phyloP scores from a whole-genome alignment of 345 rosid genomes.

The Eucalyptus sp. region DNA sequence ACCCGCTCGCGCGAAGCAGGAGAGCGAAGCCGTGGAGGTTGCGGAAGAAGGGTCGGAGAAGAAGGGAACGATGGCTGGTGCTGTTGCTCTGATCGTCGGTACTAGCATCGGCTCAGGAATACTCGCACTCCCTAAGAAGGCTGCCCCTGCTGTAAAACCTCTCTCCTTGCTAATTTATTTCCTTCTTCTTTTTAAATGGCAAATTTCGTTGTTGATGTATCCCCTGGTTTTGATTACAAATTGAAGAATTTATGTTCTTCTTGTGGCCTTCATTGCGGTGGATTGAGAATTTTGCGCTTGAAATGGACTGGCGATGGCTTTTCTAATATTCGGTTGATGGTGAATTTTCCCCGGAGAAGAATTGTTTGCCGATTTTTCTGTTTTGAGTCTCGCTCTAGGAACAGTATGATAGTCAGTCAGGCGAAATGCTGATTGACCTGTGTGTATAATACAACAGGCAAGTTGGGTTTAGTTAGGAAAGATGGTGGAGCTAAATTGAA shows the following conservation, averaged over 20 bases:
- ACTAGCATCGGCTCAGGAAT: slow-evolving; percentile 61
- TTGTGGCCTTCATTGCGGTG: neutral
- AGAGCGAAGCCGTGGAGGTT: neutral
- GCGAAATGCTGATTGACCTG: neutral
- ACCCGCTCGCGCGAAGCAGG: neutral
- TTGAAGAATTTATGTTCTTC: neutral
- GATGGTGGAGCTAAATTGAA: neutral
- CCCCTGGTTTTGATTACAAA: neutral
- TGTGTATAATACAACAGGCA: neutral
- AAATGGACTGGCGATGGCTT: neutral
- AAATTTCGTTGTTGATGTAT: neutral
- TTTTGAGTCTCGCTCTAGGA: neutral
- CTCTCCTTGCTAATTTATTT: neutral
- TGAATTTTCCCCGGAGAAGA: neutral
- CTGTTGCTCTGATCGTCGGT: slow-evolving; percentile 47
- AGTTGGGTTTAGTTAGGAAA: neutral
- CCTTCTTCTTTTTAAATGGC: neutral
- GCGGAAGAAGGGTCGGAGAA: neutral
- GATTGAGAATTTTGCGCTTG: neutral
- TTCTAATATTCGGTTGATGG: neutral
- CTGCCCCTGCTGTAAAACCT: slow-evolving; percentile 41
- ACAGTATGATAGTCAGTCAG: neutral
- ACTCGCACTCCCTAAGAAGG: slow-evolving; percentile 49
- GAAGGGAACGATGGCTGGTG: slow-evolving; percentile 48
- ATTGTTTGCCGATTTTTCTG: neutral